Conservation (phyloP, 2,329 filamentous ascomycete genomes). For the Curvularia hawaiiensis region DNA sequence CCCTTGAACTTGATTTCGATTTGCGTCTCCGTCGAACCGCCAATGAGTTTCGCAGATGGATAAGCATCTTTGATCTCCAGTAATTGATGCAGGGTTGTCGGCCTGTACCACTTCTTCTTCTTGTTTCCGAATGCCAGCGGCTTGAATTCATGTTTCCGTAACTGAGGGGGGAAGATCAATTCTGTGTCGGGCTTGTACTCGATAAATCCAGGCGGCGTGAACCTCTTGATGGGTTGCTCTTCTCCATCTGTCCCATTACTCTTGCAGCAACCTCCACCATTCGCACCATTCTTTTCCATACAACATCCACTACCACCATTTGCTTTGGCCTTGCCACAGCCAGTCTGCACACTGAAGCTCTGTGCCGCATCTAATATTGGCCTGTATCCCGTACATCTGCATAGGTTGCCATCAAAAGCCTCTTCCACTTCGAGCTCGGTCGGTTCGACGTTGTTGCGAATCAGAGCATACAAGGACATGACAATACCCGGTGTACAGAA, state of each 20-base stretch:
- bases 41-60: conserved; percentile 90
- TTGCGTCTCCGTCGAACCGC: conserved; percentile 94
- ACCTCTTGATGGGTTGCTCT: conserved; percentile 60
- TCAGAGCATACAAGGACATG: conserved; percentile 92
- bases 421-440: conserved; percentile 87
- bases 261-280: conserved; percentile 52
- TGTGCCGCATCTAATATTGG: conserved; percentile 94
- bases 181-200: conserved; percentile 93
- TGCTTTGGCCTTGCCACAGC: conserved; percentile 60
- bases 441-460: conserved; percentile 81
- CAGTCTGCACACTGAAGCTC: conserved; percentile 71
- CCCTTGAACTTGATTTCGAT: conserved; percentile 99
- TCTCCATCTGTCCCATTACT: conserved; percentile 46
- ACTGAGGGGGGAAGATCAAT: conserved; percentile 86
- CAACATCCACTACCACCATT: conserved; percentile 74
- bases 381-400: conserved; percentile 92
- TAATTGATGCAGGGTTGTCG: conserved; percentile 83
- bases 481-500: conserved; percentile 99
- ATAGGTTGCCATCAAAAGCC: conserved; percentile 95
- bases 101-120: conserved; percentile 90
- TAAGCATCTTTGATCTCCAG: conserved; percentile 88
- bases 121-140: conserved; percentile 93
- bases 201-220: conserved; percentile 89
- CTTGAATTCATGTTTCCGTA: conserved; percentile 82
- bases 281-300: conserved; percentile 59